Evolutionary conservation across 305 asterid genomes (phyloP).

Genomic region (Ilex paraguariensis): DNA sequence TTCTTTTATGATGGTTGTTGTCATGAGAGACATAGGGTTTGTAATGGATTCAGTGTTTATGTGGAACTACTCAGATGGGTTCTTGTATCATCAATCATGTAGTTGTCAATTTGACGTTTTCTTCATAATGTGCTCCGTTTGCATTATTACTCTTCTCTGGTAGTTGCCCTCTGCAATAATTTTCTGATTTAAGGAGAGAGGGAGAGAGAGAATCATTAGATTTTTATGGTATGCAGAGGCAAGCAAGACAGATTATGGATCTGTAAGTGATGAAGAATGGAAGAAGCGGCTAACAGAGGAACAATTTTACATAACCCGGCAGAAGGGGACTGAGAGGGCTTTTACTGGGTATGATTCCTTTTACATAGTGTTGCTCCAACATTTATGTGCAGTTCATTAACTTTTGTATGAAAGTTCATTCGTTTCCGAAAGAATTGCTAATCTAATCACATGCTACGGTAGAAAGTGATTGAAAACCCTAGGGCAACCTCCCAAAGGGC

Average conservation of each 20-base stretch:
- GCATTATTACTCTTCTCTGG: background rate
- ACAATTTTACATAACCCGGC: constrained; percentile 64
- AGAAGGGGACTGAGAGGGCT: constrained; percentile 95
- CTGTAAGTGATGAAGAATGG: constrained; percentile 69
- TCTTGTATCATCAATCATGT: too few species aligned
- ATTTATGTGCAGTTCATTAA: background rate
- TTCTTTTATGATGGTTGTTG: too few species aligned
- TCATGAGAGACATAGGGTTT: too few species aligned
- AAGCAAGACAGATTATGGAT: constrained; percentile 31
- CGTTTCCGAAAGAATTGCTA: background rate
- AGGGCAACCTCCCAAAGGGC: background rate
- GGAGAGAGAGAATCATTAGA: background rate
- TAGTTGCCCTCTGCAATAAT: background rate
- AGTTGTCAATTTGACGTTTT: too few species aligned
- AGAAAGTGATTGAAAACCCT: background rate
- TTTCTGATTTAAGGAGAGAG: too few species aligned
- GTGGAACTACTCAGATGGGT: too few species aligned
- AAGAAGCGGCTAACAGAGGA: constrained; percentile 51
- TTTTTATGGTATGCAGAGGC: constrained; percentile 30
- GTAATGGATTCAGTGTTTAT: too few species aligned
- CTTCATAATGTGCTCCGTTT: too few species aligned
- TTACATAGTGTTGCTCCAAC: background rate
- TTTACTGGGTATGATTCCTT: constrained; percentile 66
- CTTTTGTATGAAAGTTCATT: background rate
- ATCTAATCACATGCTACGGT: background rate